Conservation (phyloP, 331 rosid genomes). For the Spiraea crenata region DNA sequence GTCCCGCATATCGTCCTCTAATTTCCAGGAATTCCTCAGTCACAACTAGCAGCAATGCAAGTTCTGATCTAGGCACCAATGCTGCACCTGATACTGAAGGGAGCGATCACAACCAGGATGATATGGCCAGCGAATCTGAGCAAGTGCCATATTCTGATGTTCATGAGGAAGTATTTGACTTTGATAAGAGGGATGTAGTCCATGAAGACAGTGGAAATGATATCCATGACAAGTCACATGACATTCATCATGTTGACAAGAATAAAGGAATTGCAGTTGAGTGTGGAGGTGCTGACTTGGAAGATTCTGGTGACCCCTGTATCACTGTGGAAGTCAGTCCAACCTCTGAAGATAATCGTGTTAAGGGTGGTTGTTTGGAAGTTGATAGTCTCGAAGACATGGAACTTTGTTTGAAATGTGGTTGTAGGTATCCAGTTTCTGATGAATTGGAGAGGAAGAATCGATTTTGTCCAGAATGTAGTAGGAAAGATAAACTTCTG, state of each 20-base stretch:
- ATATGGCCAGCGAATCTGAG: constrained; percentile 52
- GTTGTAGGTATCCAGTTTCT: constrained; percentile 37
- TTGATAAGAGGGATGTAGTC: constrained; percentile 51
- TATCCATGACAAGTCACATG: constrained; percentile 11
- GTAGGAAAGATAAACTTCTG: constrained; percentile 30
- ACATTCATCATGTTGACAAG: constrained; percentile 23
- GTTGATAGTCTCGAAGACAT: constrained; percentile 35
- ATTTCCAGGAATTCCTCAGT: constrained; percentile 80
- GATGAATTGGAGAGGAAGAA: constrained; percentile 31
- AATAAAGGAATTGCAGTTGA: constrained; percentile 26
- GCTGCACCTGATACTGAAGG: constrained; percentile 56
- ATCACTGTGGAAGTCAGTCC: constrained; percentile 31
- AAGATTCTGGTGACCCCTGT: constrained; percentile 29
- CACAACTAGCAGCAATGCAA: constrained; percentile 82
- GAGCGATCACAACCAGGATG: constrained; percentile 64
- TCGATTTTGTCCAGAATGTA: constrained; percentile 45
- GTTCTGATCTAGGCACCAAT: constrained; percentile 63
- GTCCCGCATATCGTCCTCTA: constrained; percentile 60
- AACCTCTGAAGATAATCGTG: constrained; percentile 39
- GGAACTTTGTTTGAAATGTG: constrained; percentile 56
- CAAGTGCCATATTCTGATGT: constrained; percentile 47
- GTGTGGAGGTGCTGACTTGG: constrained; percentile 25
- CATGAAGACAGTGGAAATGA: constrained; percentile 30
- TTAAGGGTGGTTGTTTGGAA: constrained; percentile 39
- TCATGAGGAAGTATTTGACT: constrained; percentile 58